These are phyloP conservation scores for Phialocephala subalpina DNA, from an alignment of 2,329 filamentous ascomycete species.

Conservation along the genomic window DNA sequence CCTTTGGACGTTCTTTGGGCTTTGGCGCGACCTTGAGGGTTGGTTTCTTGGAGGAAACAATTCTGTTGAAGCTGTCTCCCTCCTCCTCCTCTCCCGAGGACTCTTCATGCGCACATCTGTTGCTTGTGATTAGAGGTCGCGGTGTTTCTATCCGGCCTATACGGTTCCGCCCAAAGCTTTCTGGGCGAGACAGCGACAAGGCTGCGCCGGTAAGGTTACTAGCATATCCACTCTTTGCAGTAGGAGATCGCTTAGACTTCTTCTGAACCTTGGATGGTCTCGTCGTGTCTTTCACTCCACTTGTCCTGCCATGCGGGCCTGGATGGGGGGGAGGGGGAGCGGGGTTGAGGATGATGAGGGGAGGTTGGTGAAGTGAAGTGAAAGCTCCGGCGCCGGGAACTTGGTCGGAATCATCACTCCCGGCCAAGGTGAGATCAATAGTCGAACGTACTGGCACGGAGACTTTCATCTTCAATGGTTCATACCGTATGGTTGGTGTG, in stretches of 20 bases:
- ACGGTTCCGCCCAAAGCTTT: conserved; percentile 3
- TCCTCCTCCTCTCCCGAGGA: conserved; percentile 8
- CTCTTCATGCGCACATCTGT: not conserved
- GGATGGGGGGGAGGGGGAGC: no score
- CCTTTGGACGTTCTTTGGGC: not conserved
- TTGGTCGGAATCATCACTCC: conserved; percentile 25
- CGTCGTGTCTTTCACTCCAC: not conserved
- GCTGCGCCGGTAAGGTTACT: conserved; percentile 40
- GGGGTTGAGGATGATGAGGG: no score
- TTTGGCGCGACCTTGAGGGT: not conserved
- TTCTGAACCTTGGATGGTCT: conserved; percentile 18
- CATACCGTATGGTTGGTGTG: conserved; percentile 37
- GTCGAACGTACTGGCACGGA: conserved; percentile 16
- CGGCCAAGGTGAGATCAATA: conserved; percentile 40
- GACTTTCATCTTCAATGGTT: conserved; percentile 32
- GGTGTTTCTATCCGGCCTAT: not conserved
- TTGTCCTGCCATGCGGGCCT: not conserved
- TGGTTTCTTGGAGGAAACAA: conserved; percentile 12
- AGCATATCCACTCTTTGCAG: conserved; percentile 38
- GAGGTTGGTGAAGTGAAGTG: no score
- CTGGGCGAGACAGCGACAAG: conserved; percentile 33
- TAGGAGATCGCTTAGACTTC: conserved; percentile 28
- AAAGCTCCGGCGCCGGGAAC: no score
- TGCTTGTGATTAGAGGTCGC: not conserved
- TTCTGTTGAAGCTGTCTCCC: conserved; percentile 15